These are phyloP conservation scores for Tuber indicum DNA, from an alignment of 495 filamentous ascomycete species.

Conservation along the genomic window DNA sequence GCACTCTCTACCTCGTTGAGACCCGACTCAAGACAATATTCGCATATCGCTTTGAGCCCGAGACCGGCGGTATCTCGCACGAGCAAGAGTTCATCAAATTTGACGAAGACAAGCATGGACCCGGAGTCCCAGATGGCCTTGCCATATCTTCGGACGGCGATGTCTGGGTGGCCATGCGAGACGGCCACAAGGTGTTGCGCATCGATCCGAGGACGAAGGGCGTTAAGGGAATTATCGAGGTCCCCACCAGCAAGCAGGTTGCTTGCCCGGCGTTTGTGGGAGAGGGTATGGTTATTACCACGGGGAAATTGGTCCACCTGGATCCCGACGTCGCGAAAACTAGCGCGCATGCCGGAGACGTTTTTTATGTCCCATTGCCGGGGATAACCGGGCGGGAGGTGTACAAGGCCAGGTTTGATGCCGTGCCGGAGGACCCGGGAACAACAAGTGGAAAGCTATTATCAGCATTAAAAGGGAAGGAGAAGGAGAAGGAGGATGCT, in stretches of 20 bases:
- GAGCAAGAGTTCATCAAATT: slow-evolving; percentile 34
- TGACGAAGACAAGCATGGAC: slow-evolving; percentile 27
- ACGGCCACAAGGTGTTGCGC: slow-evolving; percentile 35
- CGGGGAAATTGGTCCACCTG: slow-evolving; percentile 30
- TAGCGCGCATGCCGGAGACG: slow-evolving; percentile 25
- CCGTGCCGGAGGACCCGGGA: neutral
- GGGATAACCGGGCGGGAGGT: slow-evolving; percentile 30
- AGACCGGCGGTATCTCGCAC: slow-evolving; percentile 29
- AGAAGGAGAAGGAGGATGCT: neutral
- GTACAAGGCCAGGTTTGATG: slow-evolving; percentile 27
- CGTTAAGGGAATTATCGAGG: slow-evolving; percentile 29
- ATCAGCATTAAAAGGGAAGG: neutral
- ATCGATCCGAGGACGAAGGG: slow-evolving; percentile 30
- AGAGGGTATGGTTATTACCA: slow-evolving; percentile 33
- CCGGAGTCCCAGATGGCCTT: slow-evolving; percentile 38
- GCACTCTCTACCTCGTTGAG: slow-evolving; percentile 33
- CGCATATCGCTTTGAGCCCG: slow-evolving; percentile 34
- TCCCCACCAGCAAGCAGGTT: slow-evolving; percentile 38
- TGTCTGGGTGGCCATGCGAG: slow-evolving; percentile 40
- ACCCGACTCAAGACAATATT: slow-evolving; percentile 35
- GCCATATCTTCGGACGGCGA: slow-evolving; percentile 38
- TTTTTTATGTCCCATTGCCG: slow-evolving; percentile 33
- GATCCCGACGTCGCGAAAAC: slow-evolving; percentile 29
- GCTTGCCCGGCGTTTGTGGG: slow-evolving; percentile 39
- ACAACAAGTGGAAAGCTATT: neutral